Evolutionary conservation across 2,329 filamentous ascomycete species (phyloP).

Genomic region (Teratosphaeria gauchensis): DNA sequence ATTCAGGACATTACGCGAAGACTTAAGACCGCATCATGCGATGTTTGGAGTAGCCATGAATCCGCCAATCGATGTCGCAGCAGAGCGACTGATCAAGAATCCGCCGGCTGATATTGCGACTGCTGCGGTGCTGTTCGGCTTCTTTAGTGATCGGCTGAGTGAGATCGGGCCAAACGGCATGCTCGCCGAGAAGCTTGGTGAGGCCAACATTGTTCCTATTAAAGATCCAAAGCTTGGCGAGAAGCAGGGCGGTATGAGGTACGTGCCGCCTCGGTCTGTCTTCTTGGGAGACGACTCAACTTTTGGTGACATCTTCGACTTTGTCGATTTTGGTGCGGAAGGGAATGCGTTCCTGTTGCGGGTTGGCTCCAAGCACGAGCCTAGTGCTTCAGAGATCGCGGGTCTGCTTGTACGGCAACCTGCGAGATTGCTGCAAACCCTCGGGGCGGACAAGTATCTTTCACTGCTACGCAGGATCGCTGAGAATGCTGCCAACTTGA

Average conservation of each 20-base stretch:
- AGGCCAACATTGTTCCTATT: slow-evolving; percentile 65
- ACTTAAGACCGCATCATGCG: slow-evolving; percentile 68
- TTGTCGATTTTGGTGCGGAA: slow-evolving; percentile 82
- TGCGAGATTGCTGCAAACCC: slow-evolving; percentile 65
- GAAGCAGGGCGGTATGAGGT: slow-evolving; percentile 31
- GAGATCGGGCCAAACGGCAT: slow-evolving; percentile 55
- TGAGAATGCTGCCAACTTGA: slow-evolving; percentile 59
- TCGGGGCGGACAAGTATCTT: slow-evolving; percentile 82
- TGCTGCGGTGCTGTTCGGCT: slow-evolving; percentile 67
- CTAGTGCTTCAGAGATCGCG: slow-evolving; percentile 77
- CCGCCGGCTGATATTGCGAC: slow-evolving; percentile 59
- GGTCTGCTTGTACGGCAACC: slow-evolving; percentile 76
- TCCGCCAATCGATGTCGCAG: slow-evolving; percentile 67
- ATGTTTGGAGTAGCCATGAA: slow-evolving; percentile 82
- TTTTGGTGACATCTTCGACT: slow-evolving; percentile 90
- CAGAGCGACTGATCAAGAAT: slow-evolving; percentile 59
- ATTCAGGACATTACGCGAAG: slow-evolving; percentile 65
- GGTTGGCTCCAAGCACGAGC: slow-evolving; percentile 84
- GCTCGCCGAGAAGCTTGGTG: slow-evolving; percentile 50
- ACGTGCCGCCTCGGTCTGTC: slow-evolving; percentile 60
- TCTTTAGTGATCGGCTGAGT: slow-evolving; percentile 66
- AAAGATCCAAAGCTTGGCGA: slow-evolving; percentile 7
- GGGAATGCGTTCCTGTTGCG: slow-evolving; percentile 83
- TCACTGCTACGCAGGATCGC: slow-evolving; percentile 72
- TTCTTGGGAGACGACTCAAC: slow-evolving; percentile 66